Base-by-base conservation (phyloP, 1,284 basidiomycete genomes). In the Ustilago nuda region DNA sequence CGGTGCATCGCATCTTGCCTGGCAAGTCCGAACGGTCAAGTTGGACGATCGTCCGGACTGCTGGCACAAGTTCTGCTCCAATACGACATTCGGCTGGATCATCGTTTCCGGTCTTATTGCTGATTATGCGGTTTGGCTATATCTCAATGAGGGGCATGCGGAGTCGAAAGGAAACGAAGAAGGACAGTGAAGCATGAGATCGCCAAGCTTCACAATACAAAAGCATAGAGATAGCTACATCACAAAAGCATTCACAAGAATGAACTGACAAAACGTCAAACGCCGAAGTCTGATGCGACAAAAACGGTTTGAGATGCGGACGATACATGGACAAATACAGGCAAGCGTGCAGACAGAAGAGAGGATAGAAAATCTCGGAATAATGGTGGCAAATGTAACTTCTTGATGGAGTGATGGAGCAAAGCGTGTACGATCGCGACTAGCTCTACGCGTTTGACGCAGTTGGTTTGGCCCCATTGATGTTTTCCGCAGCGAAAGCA, bases 21-120 rank as follows among this genome's bases (percentile, higher is more conserved):
- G 93, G 78, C 91, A 98, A 43, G 87, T 98, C n/a, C 88, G 89
- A 72, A 84, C 78, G 12, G 84, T 84, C 11, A 89, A 97, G 80
- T 93, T 95, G 71, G 89, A 97, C 75, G 87, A 86, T 69, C 89
- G 94, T 8, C 82, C 88, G n/a, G 95, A 94, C 85, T 98, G 95
- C 86, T 98, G 95, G 94, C 89, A 89, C 78, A 94, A 93, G 36
- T 99, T 99, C 80, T 89, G 90, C 27, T 92, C 91, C 9, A 98
- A 95, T 86, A 92, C 94, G 0, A 93, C 92, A 89, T 88, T 94
- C 36, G 96, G 96, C 0, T 92, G 93, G 74, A 92, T 93, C 89
- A 88, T 98, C 9, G 97, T 93, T 92, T 89, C 90, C 82, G 96
- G 96, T 3, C 89, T 94, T 17, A 84, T 91, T 7, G 89, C 88